Evolutionary conservation across 768 basidiomycete species (phyloP).

Genomic region (Mycena galericulata): DNA sequence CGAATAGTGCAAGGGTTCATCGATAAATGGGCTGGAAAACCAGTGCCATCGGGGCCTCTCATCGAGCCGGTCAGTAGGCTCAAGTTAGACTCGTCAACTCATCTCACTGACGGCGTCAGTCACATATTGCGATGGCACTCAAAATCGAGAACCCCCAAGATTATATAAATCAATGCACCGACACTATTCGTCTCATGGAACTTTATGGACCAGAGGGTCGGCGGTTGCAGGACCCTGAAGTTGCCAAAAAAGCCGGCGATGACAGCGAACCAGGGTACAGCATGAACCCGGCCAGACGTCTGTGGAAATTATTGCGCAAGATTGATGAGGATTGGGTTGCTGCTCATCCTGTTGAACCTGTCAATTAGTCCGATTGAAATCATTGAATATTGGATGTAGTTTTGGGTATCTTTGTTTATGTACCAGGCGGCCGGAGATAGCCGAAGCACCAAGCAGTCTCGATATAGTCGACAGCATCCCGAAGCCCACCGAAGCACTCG

Average conservation of each 20-base stretch:
- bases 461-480: too few species aligned
- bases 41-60: slow-evolving; percentile 53
- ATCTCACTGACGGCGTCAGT: slow-evolving; percentile 45
- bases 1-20: slow-evolving; percentile 63
- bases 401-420: not conserved
- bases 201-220: slow-evolving; percentile 70
- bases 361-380: not conserved
- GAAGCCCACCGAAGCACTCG: too few species aligned
- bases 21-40: slow-evolving; percentile 57
- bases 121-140: slow-evolving; percentile 67
- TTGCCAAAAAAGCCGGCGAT: slow-evolving; percentile 65
- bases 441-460: too few species aligned
- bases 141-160: slow-evolving; percentile 50
- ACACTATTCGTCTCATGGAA: slow-evolving; percentile 61
- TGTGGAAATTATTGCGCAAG: slow-evolving; percentile 61
- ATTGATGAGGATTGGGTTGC: slow-evolving; percentile 50
- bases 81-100: not conserved
- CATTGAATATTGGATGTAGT: not conserved
- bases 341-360: slow-evolving; percentile 4
- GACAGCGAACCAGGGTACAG: slow-evolving; percentile 52
- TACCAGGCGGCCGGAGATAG: not conserved
- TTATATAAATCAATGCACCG: slow-evolving; percentile 62
- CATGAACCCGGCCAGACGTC: slow-evolving; percentile 60
- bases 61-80: slow-evolving; percentile 58
- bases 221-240: slow-evolving; percentile 59